Conservation (phyloP, 768 basidiomycete species). For the Dentipellis sp. region DNA sequence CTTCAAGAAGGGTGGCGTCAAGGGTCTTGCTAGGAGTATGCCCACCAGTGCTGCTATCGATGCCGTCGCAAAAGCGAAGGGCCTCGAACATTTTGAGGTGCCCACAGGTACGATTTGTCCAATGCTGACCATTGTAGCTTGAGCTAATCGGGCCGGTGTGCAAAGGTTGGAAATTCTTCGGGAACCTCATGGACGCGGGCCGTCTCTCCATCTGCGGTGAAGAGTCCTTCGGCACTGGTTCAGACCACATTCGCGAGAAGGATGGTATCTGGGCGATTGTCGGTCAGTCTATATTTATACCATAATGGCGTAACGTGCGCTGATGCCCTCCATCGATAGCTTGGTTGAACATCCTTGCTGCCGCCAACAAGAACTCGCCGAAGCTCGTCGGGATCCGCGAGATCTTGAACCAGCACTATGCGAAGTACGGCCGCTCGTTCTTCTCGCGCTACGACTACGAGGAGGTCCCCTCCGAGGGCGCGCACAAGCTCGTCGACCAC, state of each 20-base stretch:
- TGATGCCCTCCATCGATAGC: slow-evolving; percentile 35
- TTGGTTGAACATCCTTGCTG: slow-evolving; percentile 95
- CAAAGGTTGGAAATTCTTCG: slow-evolving; percentile 98
- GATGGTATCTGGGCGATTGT: slow-evolving; percentile 97
- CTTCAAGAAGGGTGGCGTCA: slow-evolving; percentile 85
- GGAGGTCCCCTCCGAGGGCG: slow-evolving; percentile 88
- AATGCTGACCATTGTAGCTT: neutral
- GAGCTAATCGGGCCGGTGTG: neutral
- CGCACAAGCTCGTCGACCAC: slow-evolving; percentile 73
- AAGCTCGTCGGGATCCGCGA: slow-evolving; percentile 87
- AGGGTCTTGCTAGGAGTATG: slow-evolving; percentile 95
- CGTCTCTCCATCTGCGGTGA: slow-evolving; percentile 97
- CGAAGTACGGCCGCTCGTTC: slow-evolving; percentile 91
- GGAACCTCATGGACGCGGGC: slow-evolving; percentile 99
- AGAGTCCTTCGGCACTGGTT: slow-evolving; percentile 99
- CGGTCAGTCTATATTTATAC: slow-evolving; percentile 40
- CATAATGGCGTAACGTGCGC: neutral
- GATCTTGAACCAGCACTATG: slow-evolving; percentile 79
- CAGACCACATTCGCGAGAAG: slow-evolving; percentile 99
- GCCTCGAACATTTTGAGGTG: slow-evolving; percentile 89
- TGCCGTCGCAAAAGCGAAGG: slow-evolving; percentile 89
- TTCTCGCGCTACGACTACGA: slow-evolving; percentile 99
- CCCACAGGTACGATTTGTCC: slow-evolving; percentile 64
- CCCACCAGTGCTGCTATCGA: slow-evolving; percentile 97
- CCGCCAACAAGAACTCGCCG: slow-evolving; percentile 65